phyloP scores from a whole-genome alignment of 2,329 filamentous ascomycete species.

The Herpotrichia juniperi region DNA sequence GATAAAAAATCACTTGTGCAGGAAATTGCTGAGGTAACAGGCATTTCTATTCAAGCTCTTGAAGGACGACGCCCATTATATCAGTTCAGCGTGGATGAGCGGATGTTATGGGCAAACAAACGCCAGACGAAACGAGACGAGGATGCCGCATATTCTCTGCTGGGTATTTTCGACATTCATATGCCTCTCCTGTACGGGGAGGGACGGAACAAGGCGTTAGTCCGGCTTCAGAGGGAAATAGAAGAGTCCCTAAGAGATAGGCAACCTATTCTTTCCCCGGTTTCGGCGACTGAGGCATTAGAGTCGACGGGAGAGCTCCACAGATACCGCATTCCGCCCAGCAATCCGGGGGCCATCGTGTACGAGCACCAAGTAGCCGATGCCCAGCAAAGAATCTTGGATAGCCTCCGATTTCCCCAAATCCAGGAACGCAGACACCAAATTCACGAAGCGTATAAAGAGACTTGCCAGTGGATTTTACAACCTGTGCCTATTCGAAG shows the following conservation, averaged over 20 bases:
- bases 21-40: not conserved
- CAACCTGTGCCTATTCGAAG: not conserved
- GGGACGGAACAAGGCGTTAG: constrained; percentile 1
- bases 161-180: constrained; percentile 2
- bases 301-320: not conserved
- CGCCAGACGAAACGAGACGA: constrained; percentile 1
- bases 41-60: constrained; percentile 1
- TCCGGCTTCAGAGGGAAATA: constrained; percentile 1
- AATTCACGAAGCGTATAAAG: not conserved
- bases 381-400: not conserved
- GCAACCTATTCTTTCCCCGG: not conserved
- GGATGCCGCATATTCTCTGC: constrained; percentile 3
- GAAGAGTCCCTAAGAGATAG: not conserved
- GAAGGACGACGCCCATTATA: not conserved
- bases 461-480: not conserved
- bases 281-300: not conserved
- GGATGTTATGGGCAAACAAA: not conserved
- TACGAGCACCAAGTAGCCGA: not conserved
- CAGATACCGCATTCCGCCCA: not conserved
- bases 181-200: constrained; percentile 5
- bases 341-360: not conserved
- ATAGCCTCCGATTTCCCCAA: not conserved
- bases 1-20: constrained; percentile 5
- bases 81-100: constrained; percentile 5
- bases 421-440: not conserved